These are phyloP conservation scores for Talinum fruticosum DNA, from an alignment of 148 eudicot genomes.

Conservation along the genomic window DNA sequence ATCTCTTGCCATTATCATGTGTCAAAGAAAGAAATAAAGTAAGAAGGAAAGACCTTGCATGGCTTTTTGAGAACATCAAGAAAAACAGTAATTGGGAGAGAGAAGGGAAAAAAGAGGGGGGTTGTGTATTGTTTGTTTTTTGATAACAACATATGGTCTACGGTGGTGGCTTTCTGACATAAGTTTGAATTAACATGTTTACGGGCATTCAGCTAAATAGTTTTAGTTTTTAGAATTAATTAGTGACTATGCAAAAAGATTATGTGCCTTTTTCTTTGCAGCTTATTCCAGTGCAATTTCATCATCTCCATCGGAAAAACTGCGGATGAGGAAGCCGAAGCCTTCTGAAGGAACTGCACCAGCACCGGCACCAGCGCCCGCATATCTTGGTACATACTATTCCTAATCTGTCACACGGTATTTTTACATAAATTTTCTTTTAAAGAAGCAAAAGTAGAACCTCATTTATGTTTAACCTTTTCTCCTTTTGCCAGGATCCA, in stretches of 20 bases:
- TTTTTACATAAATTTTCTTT: neutral
- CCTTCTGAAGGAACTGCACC: conserved; percentile 34
- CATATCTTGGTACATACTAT: conserved; percentile 47
- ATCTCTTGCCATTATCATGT: neutral
- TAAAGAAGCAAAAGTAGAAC: neutral
- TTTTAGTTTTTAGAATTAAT: no score
- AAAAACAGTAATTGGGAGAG: no score
- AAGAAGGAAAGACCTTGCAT: neutral
- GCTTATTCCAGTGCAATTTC: conserved; percentile 36
- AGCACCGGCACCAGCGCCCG: conserved; percentile 58
- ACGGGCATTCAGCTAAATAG: no score
- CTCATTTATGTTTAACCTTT: conserved; percentile 12
- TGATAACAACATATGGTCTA: no score
- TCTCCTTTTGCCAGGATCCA: conserved; percentile 43
- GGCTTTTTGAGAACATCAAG: no score
- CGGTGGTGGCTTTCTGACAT: no score
- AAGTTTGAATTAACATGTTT: no score
- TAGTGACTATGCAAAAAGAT: no score
- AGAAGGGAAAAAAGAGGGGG: no score
- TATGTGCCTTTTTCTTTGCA: conserved; percentile 19
- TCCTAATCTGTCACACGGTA: neutral
- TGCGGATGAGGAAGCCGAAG: conserved; percentile 20
- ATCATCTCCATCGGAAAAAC: conserved; percentile 27
- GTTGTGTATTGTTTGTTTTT: no score
- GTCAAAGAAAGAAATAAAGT: neutral